Evolutionary conservation across 805 yeast genomes (phyloP).

Genomic region (Candida railenensis): DNA sequence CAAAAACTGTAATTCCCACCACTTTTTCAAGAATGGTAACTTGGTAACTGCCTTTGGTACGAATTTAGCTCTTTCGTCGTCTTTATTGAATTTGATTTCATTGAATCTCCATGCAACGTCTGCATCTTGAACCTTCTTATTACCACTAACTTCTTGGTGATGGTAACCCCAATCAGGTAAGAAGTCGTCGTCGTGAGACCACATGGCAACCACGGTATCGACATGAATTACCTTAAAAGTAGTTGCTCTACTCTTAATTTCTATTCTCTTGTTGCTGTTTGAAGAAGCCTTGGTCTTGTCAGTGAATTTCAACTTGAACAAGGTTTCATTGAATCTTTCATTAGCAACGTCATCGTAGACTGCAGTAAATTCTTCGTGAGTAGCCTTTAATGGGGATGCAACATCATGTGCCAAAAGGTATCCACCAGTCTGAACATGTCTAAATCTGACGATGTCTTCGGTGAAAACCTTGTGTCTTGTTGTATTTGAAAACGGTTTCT

Average conservation of each 20-base stretch:
- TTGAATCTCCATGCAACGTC: constrained; percentile 79
- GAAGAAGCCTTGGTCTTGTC: constrained; percentile 31
- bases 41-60: constrained; percentile 62
- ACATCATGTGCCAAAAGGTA: constrained; percentile 89
- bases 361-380: constrained; percentile 92
- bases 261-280: constrained; percentile 47
- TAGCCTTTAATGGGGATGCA: constrained; percentile 87
- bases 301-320: constrained; percentile 69
- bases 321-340: constrained; percentile 64
- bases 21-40: constrained; percentile 77
- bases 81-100: constrained; percentile 52
- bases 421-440: constrained; percentile 79
- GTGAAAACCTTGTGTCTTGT: constrained; percentile 44
- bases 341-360: constrained; percentile 59
- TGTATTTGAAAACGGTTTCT: constrained; percentile 24
- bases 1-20: constrained; percentile 81
- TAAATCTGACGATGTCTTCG: constrained; percentile 74
- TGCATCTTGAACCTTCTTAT: constrained; percentile 69
- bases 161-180: constrained; percentile 94
- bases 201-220: constrained; percentile 87
- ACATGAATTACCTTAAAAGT: constrained; percentile 73
- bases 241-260: constrained; percentile 69
- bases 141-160: constrained; percentile 95
- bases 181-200: constrained; percentile 82
- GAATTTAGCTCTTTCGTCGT: constrained; percentile 61